A percentile compares a stretch with the other conserved stretches of the same genome.
Evolutionary conservation across 1,139 yeast genomes (phyloP).

Genomic region (Scheffersomyces quercinus): DNA sequence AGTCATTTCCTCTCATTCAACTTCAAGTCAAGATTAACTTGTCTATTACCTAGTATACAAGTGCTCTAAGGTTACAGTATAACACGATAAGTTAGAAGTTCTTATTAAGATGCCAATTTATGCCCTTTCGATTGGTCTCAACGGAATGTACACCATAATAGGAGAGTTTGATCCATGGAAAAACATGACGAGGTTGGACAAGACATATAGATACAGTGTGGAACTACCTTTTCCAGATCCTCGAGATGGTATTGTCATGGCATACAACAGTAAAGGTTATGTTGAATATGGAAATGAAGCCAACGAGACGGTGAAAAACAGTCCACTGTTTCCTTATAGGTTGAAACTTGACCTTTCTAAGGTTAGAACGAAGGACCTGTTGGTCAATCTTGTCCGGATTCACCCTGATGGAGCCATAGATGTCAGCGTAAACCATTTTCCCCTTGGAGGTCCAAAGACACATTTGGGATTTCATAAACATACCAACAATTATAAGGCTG

Average conservation of each 20-base stretch:
- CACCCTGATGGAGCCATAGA: not conserved
- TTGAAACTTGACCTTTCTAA: not conserved
- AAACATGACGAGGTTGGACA: not conserved
- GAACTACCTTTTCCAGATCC: not conserved
- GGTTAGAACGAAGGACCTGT: not conserved
- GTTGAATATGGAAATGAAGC: not conserved
- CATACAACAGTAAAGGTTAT: not conserved
- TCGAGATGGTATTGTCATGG: not conserved
- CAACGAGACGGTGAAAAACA: not conserved
- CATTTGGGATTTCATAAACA: not conserved
- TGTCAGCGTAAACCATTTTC: not conserved
- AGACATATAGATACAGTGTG: not conserved
- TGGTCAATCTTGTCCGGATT: not conserved
- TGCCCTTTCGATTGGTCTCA: not conserved
- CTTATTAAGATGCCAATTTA: not conserved
- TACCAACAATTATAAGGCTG: not conserved
- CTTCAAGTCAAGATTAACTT: no score
- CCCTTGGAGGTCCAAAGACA: not conserved
- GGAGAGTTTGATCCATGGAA: not conserved
- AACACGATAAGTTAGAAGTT: no score
- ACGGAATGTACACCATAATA: not conserved
- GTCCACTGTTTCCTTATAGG: not conserved
- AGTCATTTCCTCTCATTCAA: no score
- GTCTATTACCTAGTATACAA: no score
- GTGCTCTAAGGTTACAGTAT: no score